phyloP scores from a whole-genome alignment of 805 yeast genomes.

The Myxozyma sirexii region DNA sequence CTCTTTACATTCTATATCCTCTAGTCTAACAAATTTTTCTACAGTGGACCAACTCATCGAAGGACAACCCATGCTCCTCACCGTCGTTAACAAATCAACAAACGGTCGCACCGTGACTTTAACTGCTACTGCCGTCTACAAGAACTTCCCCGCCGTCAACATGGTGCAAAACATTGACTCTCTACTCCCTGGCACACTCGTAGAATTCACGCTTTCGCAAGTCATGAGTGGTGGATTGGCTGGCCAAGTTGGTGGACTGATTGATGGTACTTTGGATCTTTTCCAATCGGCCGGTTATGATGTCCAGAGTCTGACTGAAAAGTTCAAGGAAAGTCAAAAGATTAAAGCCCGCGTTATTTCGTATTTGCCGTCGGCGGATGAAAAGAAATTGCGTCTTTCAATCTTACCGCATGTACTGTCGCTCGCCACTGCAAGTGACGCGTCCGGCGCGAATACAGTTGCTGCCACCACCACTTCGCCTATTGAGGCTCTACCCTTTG shows the following conservation, averaged over 20 bases:
- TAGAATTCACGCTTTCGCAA: slow-evolving; percentile 70
- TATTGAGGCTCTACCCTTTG: slow-evolving; percentile 72
- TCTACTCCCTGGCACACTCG: slow-evolving; percentile 80
- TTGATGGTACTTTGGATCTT: slow-evolving; percentile 68
- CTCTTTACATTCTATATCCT: not conserved
- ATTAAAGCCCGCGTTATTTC: slow-evolving; percentile 29
- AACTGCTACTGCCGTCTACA: slow-evolving; percentile 51
- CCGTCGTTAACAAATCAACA: slow-evolving; percentile 53
- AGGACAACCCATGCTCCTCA: slow-evolving; percentile 73
- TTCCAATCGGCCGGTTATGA: slow-evolving; percentile 61
- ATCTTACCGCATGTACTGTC: slow-evolving; percentile 56
- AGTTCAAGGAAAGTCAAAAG: slow-evolving; percentile 65
- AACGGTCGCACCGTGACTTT: slow-evolving; percentile 63
- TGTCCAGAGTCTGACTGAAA: slow-evolving; percentile 56
- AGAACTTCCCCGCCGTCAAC: slow-evolving; percentile 54
- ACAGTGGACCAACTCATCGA: slow-evolving; percentile 45
- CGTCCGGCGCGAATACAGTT: not conserved
- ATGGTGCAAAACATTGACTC: slow-evolving; percentile 62
- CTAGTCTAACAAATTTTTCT: not conserved
- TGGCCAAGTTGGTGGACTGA: slow-evolving; percentile 63
- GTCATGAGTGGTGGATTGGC: slow-evolving; percentile 63
- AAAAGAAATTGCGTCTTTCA: slow-evolving; percentile 66
- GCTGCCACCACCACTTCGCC: slow-evolving; percentile 38
- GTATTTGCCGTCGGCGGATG: slow-evolving; percentile 31
- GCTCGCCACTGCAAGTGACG: slow-evolving; percentile 38